Base-by-base conservation (phyloP, 495 filamentous ascomycete species). In the Penicillium taxi region DNA sequence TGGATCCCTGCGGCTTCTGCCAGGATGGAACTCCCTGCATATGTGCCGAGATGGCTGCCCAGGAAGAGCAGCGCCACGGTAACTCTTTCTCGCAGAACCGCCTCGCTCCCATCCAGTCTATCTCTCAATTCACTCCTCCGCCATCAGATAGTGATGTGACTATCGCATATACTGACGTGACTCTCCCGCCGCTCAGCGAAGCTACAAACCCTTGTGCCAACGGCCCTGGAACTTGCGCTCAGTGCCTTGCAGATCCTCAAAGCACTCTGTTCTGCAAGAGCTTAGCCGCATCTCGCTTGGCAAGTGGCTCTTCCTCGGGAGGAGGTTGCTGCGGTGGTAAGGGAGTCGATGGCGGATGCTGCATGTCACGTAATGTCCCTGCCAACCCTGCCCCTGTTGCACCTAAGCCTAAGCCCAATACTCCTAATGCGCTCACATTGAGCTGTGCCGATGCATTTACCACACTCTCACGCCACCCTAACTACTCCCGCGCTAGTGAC, bases 191-290 rank as follows among this genome's bases (percentile, higher is more conserved):
- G 9, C 56, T 66, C 44, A 58, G 50, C 42, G 55, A 68, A 46
- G 63, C 67, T 7, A 67, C 65, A 19, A 66, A 69, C 24, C 57
- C 76, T 38, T 83, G 81, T 42, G 69, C 71, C 35, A 81, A 81
- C 39, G 78, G 84, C 0, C 86, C 86, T 1, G 86, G 86, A 8
- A 82, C 82, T 15, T 94, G 86, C 50, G 71, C 77, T 3, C 82
- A 89, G 56, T 94, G 86, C 52, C 73, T 77, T 21, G 68, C 74
- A 5, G 82, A 91, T 55, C 82, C 86, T 1, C 77, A 76, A 44
- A 84, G 86, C 16, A 84, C 81, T 9, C 73, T 89, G 41, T 94
- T 94, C 68, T 94, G 86, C 63, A 84, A 84, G 47, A 83, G 80
- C 22, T 73, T 93, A 13, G 85, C 85, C 39, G 82, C 82, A 44